phyloP scores from a whole-genome alignment of 2,329 filamentous ascomycete genomes.

The Penicillium sp. region DNA sequence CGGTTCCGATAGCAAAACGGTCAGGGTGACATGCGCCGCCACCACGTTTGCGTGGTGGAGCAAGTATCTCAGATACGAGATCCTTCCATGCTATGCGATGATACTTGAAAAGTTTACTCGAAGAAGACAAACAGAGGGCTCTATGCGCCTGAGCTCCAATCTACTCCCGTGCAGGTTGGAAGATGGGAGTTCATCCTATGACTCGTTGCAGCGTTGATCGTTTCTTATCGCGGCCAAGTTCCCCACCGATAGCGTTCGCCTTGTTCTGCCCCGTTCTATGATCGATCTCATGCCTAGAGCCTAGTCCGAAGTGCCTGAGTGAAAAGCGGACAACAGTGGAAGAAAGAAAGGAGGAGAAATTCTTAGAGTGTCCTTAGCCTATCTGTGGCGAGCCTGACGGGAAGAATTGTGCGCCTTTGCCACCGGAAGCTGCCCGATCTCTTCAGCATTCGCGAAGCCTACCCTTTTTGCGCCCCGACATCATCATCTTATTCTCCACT shows the following conservation, averaged over 20 bases:
- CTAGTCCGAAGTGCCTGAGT: too few species aligned
- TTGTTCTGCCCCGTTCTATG: background rate
- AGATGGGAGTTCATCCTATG: background rate
- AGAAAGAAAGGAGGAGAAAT: background rate
- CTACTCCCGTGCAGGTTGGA: too few species aligned
- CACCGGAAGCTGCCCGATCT: background rate
- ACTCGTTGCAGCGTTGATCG: constrained; percentile 13
- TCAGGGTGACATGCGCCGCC: constrained; percentile 17
- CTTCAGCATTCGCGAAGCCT: background rate
- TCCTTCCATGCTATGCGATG: background rate
- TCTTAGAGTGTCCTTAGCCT: background rate
- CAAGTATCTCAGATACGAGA: constrained; percentile 6
- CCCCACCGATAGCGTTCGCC: constrained; percentile 1
- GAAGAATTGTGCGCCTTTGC: background rate
- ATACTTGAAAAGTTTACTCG: background rate
- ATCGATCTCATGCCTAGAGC: background rate
- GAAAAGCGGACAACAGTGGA: too few species aligned
- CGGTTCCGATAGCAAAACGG: background rate
- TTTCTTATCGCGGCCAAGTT: constrained; percentile 11
- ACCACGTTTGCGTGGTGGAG: constrained; percentile 8
- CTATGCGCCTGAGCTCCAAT: too few species aligned
- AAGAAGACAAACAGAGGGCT: too few species aligned
- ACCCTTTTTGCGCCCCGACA: background rate
- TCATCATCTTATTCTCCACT: background rate
- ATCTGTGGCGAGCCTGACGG: background rate